Conservation (phyloP, 208 protist species). For the Leishmania mexicana region DNA sequence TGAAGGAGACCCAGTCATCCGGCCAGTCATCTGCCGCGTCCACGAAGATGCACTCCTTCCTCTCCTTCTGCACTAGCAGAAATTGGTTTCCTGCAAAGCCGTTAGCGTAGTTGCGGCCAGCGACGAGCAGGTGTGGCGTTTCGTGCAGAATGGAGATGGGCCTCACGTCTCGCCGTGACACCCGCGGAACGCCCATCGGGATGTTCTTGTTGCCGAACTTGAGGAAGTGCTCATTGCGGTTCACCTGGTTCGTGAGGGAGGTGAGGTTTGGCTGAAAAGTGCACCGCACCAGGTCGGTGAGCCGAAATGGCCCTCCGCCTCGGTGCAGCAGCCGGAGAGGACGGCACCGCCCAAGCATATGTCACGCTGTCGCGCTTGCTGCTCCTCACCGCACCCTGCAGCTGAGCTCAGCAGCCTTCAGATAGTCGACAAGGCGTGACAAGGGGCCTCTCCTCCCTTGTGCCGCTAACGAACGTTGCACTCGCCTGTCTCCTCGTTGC, state of each 20-base stretch:
- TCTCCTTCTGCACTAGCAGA: slow-evolving; percentile 74
- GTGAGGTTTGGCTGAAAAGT: slow-evolving; percentile 80
- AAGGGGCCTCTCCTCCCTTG: neutral
- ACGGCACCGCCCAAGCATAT: neutral
- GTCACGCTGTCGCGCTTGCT: neutral
- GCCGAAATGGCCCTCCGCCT: slow-evolving; percentile 17
- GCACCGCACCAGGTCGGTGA: slow-evolving; percentile 25
- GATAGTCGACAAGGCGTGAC: neutral
- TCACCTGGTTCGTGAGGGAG: slow-evolving; percentile 81
- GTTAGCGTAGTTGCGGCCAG: slow-evolving; percentile 80
- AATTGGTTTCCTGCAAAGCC: slow-evolving; percentile 88
- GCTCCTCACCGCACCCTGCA: neutral
- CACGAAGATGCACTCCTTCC: slow-evolving; percentile 76
- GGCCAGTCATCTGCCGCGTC: slow-evolving; percentile 91
- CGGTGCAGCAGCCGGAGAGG: neutral
- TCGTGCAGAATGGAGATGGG: slow-evolving; percentile 86
- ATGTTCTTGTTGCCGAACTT: slow-evolving; percentile 67
- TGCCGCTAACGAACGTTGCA: neutral
- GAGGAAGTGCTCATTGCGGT: slow-evolving; percentile 66
- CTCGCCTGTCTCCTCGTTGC: neutral
- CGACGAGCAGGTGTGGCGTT: slow-evolving; percentile 76
- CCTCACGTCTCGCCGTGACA: slow-evolving; percentile 61
- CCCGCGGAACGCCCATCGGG: slow-evolving; percentile 64
- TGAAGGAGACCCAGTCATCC: slow-evolving; percentile 89
- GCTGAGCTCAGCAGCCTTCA: neutral